These are phyloP conservation scores for Taiozyma sp. DNA, from an alignment of 1,139 yeast species.

Conservation along the genomic window DNA sequence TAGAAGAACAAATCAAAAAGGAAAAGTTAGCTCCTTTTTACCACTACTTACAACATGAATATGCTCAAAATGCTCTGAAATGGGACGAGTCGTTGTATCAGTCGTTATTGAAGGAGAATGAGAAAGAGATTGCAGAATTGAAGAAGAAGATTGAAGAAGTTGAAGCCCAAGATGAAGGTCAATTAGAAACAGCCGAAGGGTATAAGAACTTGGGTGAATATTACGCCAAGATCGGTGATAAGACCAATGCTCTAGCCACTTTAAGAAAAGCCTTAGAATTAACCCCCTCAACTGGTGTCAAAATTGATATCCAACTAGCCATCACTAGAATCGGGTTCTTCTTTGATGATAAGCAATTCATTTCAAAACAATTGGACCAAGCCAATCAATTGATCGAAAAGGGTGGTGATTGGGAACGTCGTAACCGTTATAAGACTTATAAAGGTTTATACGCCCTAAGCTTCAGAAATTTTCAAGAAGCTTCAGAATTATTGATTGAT, in stretches of 20 bases:
- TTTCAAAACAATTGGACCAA: conserved; percentile 69
- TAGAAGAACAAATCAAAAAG: conserved; percentile 48
- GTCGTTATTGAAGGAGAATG: conserved; percentile 47
- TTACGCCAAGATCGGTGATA: conserved; percentile 80
- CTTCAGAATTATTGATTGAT: conserved; percentile 78
- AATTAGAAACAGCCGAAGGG: conserved; percentile 70
- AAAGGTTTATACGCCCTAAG: conserved; percentile 80
- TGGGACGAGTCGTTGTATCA: conserved; percentile 60
- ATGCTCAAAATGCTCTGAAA: conserved; percentile 29
- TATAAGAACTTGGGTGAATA: conserved; percentile 84
- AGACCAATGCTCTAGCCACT: conserved; percentile 64
- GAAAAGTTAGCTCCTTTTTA: conserved; percentile 84
- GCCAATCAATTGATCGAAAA: conserved; percentile 75
- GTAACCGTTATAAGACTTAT: conserved; percentile 91
- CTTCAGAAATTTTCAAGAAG: conserved; percentile 80
- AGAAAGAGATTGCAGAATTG: conserved; percentile 47
- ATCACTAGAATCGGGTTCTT: conserved; percentile 84
- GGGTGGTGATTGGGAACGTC: conserved; percentile 99
- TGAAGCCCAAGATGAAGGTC: conserved; percentile 87
- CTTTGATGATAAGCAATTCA: conserved; percentile 68
- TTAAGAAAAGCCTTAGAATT: conserved; percentile 71
- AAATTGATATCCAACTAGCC: conserved; percentile 80
- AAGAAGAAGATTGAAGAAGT: conserved; percentile 64
- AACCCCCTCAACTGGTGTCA: conserved; percentile 83
- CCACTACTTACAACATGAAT: conserved; percentile 54